phyloP scores from a whole-genome alignment of 495 filamentous ascomycete species.

The Neurospora sp. region DNA sequence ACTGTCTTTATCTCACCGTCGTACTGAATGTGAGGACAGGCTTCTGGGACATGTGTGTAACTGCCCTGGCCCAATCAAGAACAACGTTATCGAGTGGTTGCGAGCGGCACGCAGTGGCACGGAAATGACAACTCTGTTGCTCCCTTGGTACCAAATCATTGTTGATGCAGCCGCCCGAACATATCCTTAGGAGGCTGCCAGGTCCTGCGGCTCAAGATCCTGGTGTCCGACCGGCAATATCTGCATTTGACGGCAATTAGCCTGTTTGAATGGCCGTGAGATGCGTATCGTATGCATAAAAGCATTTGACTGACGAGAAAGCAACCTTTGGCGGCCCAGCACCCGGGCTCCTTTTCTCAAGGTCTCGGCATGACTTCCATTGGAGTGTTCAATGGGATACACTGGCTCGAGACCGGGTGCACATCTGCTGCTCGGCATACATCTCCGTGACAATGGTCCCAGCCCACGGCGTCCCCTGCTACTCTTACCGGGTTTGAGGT shows the following conservation, averaged over 20 bases:
- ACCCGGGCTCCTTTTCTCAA: background rate
- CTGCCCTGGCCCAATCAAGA: slow-evolving; percentile 2
- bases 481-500: background rate
- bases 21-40: background rate
- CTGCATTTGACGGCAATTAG: slow-evolving; percentile 16
- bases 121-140: slow-evolving; percentile 12
- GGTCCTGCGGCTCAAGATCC: slow-evolving; percentile 3
- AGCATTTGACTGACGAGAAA: slow-evolving; percentile 1
- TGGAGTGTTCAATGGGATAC: slow-evolving; percentile 1
- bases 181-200: background rate
- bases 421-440: slow-evolving; percentile 12
- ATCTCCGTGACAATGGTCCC: slow-evolving; percentile 13
- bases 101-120: slow-evolving; percentile 12
- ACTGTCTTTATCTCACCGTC: background rate
- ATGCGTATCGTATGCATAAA: background rate
- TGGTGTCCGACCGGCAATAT: slow-evolving; percentile 10
- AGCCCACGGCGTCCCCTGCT: slow-evolving; percentile 2
- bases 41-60: background rate
- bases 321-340: slow-evolving; percentile 4
- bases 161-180: background rate
- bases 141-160: slow-evolving; percentile 5
- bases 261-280: slow-evolving; percentile 9
- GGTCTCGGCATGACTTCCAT: slow-evolving; percentile 6
- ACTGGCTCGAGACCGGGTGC: background rate
- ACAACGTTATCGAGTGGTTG: slow-evolving; percentile 5